A percentile compares a stretch with the other conserved stretches of the same genome.
Evolutionary conservation across 345 rosid species (phyloP).

Genomic region (Streptanthus diversifolius): DNA sequence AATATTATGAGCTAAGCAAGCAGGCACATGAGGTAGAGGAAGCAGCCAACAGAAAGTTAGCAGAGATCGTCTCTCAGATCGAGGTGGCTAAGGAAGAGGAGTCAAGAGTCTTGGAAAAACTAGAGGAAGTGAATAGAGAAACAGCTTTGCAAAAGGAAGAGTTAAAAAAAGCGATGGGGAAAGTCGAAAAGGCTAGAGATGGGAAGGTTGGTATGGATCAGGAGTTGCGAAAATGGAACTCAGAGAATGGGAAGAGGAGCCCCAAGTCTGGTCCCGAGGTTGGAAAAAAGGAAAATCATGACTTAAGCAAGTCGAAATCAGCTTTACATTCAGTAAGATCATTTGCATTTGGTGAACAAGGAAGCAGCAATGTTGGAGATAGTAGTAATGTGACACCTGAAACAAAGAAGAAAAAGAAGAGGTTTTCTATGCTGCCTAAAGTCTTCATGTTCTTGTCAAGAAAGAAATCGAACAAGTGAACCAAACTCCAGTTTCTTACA

Average conservation of each 20-base stretch:
- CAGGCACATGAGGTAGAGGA: slow-evolving; percentile 82
- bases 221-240: slow-evolving; percentile 84
- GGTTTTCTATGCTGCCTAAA: slow-evolving; percentile 63
- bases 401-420: slow-evolving; percentile 53
- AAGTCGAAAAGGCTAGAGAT: slow-evolving; percentile 83
- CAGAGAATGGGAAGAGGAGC: slow-evolving; percentile 62
- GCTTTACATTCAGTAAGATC: slow-evolving; percentile 20
- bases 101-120: slow-evolving; percentile 47
- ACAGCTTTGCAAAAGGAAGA: slow-evolving; percentile 51
- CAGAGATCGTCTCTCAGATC: slow-evolving; percentile 66
- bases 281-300: slow-evolving; percentile 26
- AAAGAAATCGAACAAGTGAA: slow-evolving; percentile 49
- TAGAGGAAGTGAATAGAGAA: slow-evolving; percentile 70
- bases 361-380: slow-evolving; percentile 26
- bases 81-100: slow-evolving; percentile 79
- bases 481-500: not conserved
- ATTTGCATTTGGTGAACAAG: slow-evolving; percentile 34
- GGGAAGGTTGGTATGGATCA: slow-evolving; percentile 77
- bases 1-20: slow-evolving; percentile 84
- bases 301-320: slow-evolving; percentile 31
- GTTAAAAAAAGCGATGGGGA: slow-evolving; percentile 58
- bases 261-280: slow-evolving; percentile 39
- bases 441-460: slow-evolving; percentile 63
- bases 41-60: slow-evolving; percentile 66
- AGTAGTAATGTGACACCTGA: slow-evolving; percentile 37